Evolutionary conservation across 768 basidiomycete species (phyloP), one percentile per base, ranked within the genome.

Genomic region (Suillus americanus): DNA sequence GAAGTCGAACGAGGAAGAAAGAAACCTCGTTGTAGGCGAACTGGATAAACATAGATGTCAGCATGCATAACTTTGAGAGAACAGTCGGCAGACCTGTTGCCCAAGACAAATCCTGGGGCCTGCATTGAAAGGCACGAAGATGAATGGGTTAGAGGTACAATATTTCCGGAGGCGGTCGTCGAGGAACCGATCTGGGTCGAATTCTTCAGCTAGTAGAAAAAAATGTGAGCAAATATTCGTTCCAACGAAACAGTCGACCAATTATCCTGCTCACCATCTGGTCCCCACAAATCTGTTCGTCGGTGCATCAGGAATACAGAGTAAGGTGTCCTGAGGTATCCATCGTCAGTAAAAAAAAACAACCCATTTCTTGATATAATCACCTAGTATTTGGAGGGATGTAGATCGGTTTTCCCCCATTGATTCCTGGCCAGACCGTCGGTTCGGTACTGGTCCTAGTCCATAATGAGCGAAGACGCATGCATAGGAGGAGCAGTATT

Each of bases 131-230:
- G 79, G 80, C 10, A 77, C 63, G 71, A 83, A 83, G 59, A 83
- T 82, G 75, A 79, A 82, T 0, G 87, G 86, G 66, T 87, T 86
- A 7, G 82, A 79, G 0, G 78, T 81, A 65, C 86, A 70, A 66
- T 88, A 86, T 66, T 84, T 86, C 5, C 80, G 77, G 48, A 87
- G 61, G 3, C 88, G 79, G 37, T 84, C 83, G 65, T 90, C 89
- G 46, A 90, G 71, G 80, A 89, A 90, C 1, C 89, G 80, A 65
- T 89, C 85, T 0, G 89, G 89, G 69, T 90, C 89, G 66, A 89
- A 91, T 63, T 75, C 67, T 3, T 81, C 71, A n/a, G 87, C 86
- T 87, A 56, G 28, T 13, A 10, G 23, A 28, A 20, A 55, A 53
- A n/a, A 16, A n/a, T 18, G 38, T 41, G 7, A 2, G 25, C 65